Base-by-base conservation (phyloP, 805 yeast genomes). In the Cyberlindnera japonica region DNA sequence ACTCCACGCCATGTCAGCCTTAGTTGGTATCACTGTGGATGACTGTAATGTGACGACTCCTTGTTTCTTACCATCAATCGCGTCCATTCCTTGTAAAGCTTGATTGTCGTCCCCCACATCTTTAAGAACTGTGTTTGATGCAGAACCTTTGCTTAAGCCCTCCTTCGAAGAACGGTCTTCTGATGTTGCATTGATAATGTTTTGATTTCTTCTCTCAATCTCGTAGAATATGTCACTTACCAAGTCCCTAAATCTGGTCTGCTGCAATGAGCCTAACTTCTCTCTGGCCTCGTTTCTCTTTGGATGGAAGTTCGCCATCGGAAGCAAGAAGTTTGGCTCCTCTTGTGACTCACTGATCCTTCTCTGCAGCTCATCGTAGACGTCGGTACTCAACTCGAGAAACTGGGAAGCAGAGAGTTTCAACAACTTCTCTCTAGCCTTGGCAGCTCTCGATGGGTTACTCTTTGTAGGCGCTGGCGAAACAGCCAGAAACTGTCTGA, bases 221-320 rank as follows among this genome's bases (percentile, higher is more conserved):
- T 93, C 99, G 59, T 68, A 86, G 31, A 84, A 69, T 31, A 93
- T 89, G 59, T 93, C 99, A 43, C 84, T 81, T 15, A 88, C 95
- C 59, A 93, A 75, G 59, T 91, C 99, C 52, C 82, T 81, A 65
- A 93, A 93, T 45, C 98, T 67, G 3, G 81, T 61, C 36, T 81
- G 79, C 2, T 96, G 93, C 43, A 93, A 74, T 35, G 85, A 79
- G 5, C 96, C 83, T 51, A 93, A 72, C 64, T 90, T 91, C 61
- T 86, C 86, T 53, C 99, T 75, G 2, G 99, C 98, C 62, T 89
- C 95, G 58, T 93, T 95, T 57, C 99, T 76, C 58, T 89, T 90
- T 31, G 95, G 90, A 62, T 93, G 99, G 64, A 87, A 88, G 15
- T 74, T 71, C 6, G 75, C 69, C 53, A 78, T 77, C 6, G 95